Conservation (phyloP, 2,329 filamentous ascomycete genomes). For the Diaporthe longicolla region DNA sequence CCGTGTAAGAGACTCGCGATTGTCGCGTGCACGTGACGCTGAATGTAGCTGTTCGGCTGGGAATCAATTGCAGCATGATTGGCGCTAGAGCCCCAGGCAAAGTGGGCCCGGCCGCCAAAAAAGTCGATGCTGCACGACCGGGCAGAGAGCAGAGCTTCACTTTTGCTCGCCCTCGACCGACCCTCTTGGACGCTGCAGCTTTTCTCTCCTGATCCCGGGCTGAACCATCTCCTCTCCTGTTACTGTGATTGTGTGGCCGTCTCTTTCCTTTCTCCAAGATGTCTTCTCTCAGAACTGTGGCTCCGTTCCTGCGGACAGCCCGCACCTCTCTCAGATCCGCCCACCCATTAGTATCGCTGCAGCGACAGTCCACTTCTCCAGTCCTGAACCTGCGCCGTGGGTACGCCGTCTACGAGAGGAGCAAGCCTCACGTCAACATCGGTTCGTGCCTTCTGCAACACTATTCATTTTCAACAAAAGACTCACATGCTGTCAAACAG, state of each 20-base stretch:
- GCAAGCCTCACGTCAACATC: slow-evolving; percentile 98
- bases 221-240: slow-evolving; percentile 32
- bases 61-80: slow-evolving; percentile 42
- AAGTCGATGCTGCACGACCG: slow-evolving; percentile 38
- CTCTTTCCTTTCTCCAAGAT: slow-evolving; percentile 67
- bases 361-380: slow-evolving; percentile 75
- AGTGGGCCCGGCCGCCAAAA: slow-evolving; percentile 42
- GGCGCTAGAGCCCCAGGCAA: slow-evolving; percentile 19
- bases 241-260: slow-evolving; percentile 47
- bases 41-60: not conserved
- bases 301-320: slow-evolving; percentile 86
- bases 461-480: slow-evolving; percentile 39
- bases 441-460: slow-evolving; percentile 67
- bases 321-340: slow-evolving; percentile 79
- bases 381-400: slow-evolving; percentile 76
- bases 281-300: slow-evolving; percentile 84
- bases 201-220: slow-evolving; percentile 34
- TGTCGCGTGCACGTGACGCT: slow-evolving; percentile 29
- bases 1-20: not conserved
- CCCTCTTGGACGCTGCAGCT: slow-evolving; percentile 33
- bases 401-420: slow-evolving; percentile 84
- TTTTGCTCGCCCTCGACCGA: slow-evolving; percentile 34
- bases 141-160: slow-evolving; percentile 30
- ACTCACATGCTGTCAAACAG: slow-evolving; percentile 58
- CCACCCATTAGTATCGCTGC: slow-evolving; percentile 81